These are phyloP conservation scores for Xylaria grammica DNA, from an alignment of 495 filamentous ascomycete genomes.

Conservation along the genomic window DNA sequence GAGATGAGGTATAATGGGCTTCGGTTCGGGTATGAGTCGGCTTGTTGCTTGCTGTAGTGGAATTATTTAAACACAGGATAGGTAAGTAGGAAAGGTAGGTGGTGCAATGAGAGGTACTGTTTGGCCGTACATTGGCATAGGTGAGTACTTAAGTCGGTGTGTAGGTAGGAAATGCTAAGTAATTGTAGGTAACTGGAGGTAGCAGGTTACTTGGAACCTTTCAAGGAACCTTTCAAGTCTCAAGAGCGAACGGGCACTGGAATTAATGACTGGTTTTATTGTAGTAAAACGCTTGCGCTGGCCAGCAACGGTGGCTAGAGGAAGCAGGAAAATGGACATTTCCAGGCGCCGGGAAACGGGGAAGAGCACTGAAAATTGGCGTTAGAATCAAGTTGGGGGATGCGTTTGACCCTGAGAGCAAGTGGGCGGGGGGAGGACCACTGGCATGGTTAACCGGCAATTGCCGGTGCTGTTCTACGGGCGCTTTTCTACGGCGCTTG, in stretches of 20 bases:
- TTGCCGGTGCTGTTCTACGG: constrained; percentile 35
- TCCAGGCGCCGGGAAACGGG: constrained; percentile 12
- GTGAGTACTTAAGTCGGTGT: neutral
- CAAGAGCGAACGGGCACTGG: neutral
- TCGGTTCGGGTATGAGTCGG: neutral
- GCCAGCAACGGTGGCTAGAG: neutral
- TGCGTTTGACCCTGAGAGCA: constrained; percentile 43
- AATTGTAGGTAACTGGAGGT: neutral
- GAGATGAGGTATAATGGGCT: neutral
- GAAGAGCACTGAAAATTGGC: constrained; percentile 25
- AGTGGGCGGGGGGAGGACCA: constrained; percentile 22
- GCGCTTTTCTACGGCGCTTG: constrained; percentile 9
- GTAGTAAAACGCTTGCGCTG: neutral
- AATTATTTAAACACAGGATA: neutral
- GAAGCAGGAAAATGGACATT: neutral
- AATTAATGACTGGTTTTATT: neutral
- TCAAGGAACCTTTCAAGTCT: neutral
- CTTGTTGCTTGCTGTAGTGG: neutral
- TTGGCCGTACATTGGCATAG: neutral
- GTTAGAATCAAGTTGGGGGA: constrained; percentile 30
- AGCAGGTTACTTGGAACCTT: neutral
- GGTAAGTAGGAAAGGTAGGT: neutral
- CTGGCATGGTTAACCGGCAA: constrained; percentile 28
- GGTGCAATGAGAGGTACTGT: neutral
- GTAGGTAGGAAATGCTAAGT: neutral